Evolutionary conservation across 768 basidiomycete species (phyloP).

Genomic region (Podaxis carcinomalis): DNA sequence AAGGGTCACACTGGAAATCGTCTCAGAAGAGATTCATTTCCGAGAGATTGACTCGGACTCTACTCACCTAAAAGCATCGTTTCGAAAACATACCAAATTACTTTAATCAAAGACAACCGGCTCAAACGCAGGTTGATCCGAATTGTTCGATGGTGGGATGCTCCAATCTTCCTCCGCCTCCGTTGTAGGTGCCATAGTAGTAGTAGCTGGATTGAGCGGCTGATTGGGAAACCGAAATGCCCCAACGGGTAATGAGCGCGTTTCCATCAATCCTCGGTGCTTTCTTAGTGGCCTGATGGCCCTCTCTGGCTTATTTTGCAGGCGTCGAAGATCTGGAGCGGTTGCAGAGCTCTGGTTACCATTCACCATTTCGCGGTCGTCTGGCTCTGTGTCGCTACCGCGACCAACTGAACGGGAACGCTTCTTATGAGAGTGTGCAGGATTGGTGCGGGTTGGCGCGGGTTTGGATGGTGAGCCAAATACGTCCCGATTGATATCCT

Average conservation of each 20-base stretch:
- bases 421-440: constrained; percentile 23
- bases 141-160: background rate
- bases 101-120: constrained; percentile 5
- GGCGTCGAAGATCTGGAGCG: background rate
- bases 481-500: constrained; percentile 51
- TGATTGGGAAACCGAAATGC: constrained; percentile 15
- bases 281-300: constrained; percentile 36
- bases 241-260: constrained; percentile 34
- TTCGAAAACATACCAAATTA: background rate
- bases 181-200: background rate
- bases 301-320: background rate
- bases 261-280: constrained; percentile 27
- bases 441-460: constrained; percentile 7
- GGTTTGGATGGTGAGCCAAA: constrained; percentile 19
- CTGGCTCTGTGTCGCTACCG: constrained; percentile 8
- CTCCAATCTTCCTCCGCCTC: constrained; percentile 10
- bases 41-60: background rate
- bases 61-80: background rate
- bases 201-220: background rate
- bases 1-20: background rate
- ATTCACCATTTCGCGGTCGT: background rate
- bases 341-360: background rate
- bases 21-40: background rate
- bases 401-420: constrained; percentile 30
- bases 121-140: background rate